Evolutionary conservation across 2,329 filamentous ascomycete genomes (phyloP), one percentile per base, ranked within the genome.

Genomic region (Cladorrhinum sp.): DNA sequence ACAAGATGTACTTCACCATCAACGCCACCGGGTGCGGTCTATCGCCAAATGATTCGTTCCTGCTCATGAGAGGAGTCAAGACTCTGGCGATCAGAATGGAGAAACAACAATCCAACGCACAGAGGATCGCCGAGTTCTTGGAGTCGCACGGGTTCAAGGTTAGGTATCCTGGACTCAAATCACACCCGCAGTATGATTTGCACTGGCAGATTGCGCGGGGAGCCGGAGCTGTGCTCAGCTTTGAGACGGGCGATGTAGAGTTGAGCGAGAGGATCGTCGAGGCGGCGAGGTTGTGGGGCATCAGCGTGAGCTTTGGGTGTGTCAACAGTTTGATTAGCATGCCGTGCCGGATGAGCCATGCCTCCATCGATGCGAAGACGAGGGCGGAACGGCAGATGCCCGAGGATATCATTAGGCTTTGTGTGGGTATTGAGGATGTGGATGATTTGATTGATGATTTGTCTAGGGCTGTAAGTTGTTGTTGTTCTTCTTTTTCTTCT

Each of bases 301-400:
- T 99, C 69, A 96, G 91, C 67, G 95, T 99, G 62, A 96, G 92
- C 72, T 99, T 99, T 73, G 95, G 95, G 53, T 98, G 95, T 74
- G 95, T 99, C 67, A 99, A 99, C 79, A 96, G 91, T 73, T 80
- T 99, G 74, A 99, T 99, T 76, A 97, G 93, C 79, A 97, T 99
- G 94, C 94, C 95, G 8, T 99, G 95, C 78, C 92, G 94, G 71
- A 99, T 99, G 96, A 98, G 94, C 77, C 95, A 99, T 76, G 95
- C 95, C 42, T 96, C 92, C 73, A 99, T 99, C 71, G 95, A 98
- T 73, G 91, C 92, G 62, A 96, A 96, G 80, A 98, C 93, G 57
- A 83, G 95, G 68, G 82, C 86, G 69, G 92, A 96, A 77, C 85
- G 93, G 65, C 88, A 94, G 66, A 90, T 99, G 87, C 95, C 95